phyloP scores from a whole-genome alignment of 2,329 filamentous ascomycete species.

The Xylariaceae sp. region DNA sequence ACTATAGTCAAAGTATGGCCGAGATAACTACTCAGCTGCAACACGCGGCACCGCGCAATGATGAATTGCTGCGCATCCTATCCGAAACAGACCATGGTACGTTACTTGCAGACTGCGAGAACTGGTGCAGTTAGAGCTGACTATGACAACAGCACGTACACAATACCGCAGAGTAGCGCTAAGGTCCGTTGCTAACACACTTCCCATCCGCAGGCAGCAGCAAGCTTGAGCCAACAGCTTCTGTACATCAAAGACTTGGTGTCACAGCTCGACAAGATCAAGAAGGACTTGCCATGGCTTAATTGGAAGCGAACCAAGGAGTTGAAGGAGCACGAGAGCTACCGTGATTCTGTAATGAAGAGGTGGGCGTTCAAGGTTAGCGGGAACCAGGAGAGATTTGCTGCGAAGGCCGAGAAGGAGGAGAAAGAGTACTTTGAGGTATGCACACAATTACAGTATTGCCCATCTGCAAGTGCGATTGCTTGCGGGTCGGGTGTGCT shows the following conservation, averaged over 20 bases:
- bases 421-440: conserved; percentile 53
- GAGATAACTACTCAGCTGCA: conserved; percentile 36
- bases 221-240: conserved; percentile 42
- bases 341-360: conserved; percentile 49
- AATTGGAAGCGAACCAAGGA: conserved; percentile 42
- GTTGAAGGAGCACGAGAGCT: conserved; percentile 48
- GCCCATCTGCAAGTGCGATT: not conserved
- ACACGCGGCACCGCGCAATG: conserved; percentile 38
- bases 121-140: too few species aligned
- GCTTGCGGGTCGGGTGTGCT: too few species aligned
- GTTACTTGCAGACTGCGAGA: too few species aligned
- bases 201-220: conserved; percentile 21
- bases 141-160: too few species aligned
- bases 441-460: not conserved
- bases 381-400: conserved; percentile 46
- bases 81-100: conserved; percentile 44
- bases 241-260: conserved; percentile 44
- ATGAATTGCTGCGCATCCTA: conserved; percentile 42
- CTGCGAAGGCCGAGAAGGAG: conserved; percentile 47
- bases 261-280: conserved; percentile 33
- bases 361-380: conserved; percentile 49
- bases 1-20: conserved; percentile 10
- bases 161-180: too few species aligned
- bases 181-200: too few species aligned
- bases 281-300: conserved; percentile 37